A percentile compares a stretch with the other conserved stretches of the same genome.
phyloP scores from a whole-genome alignment of 768 basidiomycete species.

The Phanerochaete sordida region DNA sequence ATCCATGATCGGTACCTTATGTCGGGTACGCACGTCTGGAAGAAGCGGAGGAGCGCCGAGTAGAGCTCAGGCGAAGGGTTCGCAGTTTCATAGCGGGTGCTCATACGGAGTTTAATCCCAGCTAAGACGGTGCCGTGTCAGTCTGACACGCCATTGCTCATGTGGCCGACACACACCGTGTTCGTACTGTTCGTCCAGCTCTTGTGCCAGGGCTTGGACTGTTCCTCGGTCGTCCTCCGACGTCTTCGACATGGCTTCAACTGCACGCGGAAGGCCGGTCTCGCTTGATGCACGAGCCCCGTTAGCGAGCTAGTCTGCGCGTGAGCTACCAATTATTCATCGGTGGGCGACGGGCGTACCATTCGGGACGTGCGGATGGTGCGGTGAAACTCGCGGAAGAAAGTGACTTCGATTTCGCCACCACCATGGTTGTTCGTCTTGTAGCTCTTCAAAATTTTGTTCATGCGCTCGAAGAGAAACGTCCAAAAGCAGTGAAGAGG shows the following conservation, averaged over 20 bases:
- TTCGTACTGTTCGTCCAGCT: slow-evolving; percentile 18
- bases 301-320: too few species aligned
- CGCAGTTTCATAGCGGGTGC: background rate
- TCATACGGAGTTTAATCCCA: background rate
- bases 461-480: slow-evolving; percentile 28
- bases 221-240: slow-evolving; percentile 24
- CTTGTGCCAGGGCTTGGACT: slow-evolving; percentile 16
- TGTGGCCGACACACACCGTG: slow-evolving; percentile 21
- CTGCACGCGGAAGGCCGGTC: slow-evolving; percentile 6
- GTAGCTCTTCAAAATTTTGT: slow-evolving; percentile 28
- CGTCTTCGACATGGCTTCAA: slow-evolving; percentile 20
- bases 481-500: slow-evolving; percentile 30
- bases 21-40: too few species aligned
- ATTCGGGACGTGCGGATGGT: slow-evolving; percentile 6
- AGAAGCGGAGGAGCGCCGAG: background rate
- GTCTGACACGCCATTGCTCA: too few species aligned
- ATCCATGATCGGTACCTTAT: too few species aligned
- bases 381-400: slow-evolving; percentile 23
- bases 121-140: too few species aligned
- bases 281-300: too few species aligned
- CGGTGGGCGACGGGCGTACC: too few species aligned
- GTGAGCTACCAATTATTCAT: too few species aligned
- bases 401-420: slow-evolving; percentile 26
- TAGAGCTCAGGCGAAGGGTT: background rate
- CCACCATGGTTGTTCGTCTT: slow-evolving; percentile 23